Percentiles rank a stretch among this genome's conserved stretches.
These are phyloP conservation scores for Yamadazyma takamatsuzukensis DNA, from an alignment of 805 yeast species.

Conservation along the genomic window DNA sequence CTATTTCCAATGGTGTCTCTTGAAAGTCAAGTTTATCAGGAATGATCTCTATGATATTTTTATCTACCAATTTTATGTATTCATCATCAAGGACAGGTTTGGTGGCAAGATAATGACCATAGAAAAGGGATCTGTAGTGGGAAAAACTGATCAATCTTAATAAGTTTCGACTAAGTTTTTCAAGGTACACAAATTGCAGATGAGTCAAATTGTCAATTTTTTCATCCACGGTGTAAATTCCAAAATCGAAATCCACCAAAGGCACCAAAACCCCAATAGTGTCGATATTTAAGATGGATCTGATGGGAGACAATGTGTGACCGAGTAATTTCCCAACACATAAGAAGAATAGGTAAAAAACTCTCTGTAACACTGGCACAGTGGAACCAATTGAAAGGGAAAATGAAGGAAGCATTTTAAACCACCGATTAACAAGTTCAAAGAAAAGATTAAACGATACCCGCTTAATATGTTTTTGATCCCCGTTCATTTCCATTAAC, in stretches of 20 bases:
- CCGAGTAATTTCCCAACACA: constrained; percentile 32
- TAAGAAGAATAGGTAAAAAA: constrained; percentile 30
- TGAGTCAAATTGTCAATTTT: constrained; percentile 12
- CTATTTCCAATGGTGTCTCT: constrained; percentile 10
- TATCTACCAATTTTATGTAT: constrained; percentile 10
- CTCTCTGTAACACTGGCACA: constrained; percentile 26
- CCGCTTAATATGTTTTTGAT: constrained; percentile 20
- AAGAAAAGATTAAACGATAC: constrained; percentile 29
- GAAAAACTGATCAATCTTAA: constrained; percentile 30
- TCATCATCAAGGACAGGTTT: constrained; percentile 20
- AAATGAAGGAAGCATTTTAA: constrained; percentile 31
- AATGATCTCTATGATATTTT: constrained; percentile 10
- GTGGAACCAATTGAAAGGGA: constrained; percentile 24
- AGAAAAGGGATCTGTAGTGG: constrained; percentile 26
- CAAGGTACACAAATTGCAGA: constrained; percentile 19
- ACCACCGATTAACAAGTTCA: constrained; percentile 34
- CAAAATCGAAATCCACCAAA: constrained; percentile 24
- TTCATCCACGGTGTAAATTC: constrained; percentile 15
- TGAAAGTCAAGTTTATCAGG: constrained; percentile 14
- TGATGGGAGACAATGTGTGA: constrained; percentile 31
- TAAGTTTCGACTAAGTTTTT: constrained; percentile 21
- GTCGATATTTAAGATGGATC: constrained; percentile 33
- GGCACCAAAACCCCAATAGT: constrained; percentile 31
- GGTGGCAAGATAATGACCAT: constrained; percentile 20
- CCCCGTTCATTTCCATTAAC: constrained; percentile 23